Evolutionary conservation across 192 early-diverging fungal genomes (phyloP).

Genomic region (Chytriomyces hyalinus): DNA sequence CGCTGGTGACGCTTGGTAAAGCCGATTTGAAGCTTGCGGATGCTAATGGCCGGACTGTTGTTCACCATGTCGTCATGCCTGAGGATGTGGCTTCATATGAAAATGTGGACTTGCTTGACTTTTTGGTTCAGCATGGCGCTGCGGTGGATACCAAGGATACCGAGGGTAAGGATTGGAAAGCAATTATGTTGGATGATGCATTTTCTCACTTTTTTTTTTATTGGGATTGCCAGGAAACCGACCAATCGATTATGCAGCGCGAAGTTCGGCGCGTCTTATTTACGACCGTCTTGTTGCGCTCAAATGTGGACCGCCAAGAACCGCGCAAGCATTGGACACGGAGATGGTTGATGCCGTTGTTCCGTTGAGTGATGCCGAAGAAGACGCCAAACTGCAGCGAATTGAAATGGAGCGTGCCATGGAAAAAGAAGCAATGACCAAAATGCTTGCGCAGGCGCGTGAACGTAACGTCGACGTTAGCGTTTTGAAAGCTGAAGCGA

Average conservation of each 20-base stretch:
- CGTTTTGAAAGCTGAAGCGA: conserved; percentile 15
- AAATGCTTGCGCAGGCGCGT: conserved; percentile 8
- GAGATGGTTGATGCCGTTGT: conserved; percentile 21
- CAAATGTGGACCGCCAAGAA: conserved; percentile 8
- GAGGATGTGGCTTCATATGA: conserved; percentile 28
- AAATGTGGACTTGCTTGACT: conserved; percentile 41
- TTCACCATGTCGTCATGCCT: conserved; percentile 38
- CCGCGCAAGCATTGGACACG: not conserved
- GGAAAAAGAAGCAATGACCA: conserved; percentile 15
- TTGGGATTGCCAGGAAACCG: conserved; percentile 6
- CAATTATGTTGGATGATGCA: not conserved
- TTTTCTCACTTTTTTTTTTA: not conserved
- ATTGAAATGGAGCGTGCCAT: conserved; percentile 31
- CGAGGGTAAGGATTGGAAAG: conserved; percentile 6
- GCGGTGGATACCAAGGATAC: conserved; percentile 36
- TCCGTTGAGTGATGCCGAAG: conserved; percentile 28
- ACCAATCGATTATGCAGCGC: conserved; percentile 39
- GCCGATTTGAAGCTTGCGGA: conserved; percentile 27
- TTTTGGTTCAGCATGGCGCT: conserved; percentile 49
- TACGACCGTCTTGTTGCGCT: conserved; percentile 23
- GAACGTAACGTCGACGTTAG: conserved; percentile 25
- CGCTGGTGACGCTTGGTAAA: conserved; percentile 6
- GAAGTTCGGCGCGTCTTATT: not conserved
- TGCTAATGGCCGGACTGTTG: conserved; percentile 22
- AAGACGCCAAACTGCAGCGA: conserved; percentile 25